These are phyloP conservation scores for Suillus discolor DNA, from an alignment of 768 basidiomycete species.

Conservation along the genomic window DNA sequence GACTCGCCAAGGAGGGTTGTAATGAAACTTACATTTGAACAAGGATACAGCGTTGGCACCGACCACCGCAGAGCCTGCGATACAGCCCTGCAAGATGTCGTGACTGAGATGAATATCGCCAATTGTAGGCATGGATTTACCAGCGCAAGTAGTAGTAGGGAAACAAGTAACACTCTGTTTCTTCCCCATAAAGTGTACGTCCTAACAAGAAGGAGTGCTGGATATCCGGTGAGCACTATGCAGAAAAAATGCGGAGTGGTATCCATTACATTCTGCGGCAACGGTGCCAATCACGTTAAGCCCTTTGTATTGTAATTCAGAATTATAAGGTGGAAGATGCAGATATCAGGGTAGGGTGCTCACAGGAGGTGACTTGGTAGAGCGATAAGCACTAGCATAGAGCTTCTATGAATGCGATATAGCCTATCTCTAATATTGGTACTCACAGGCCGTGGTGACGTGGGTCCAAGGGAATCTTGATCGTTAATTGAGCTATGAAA, in stretches of 20 bases:
- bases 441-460: neutral
- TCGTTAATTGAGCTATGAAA: neutral
- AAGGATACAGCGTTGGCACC: neutral
- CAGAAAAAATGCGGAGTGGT: neutral
- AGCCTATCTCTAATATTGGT: neutral
- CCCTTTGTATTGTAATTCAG: neutral
- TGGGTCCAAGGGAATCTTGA: conserved; percentile 2
- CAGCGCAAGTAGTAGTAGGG: neutral
- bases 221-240: neutral
- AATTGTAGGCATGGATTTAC: neutral
- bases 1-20: neutral
- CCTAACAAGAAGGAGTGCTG: neutral
- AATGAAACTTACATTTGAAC: neutral
- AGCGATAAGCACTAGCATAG: neutral
- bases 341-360: neutral
- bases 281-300: neutral
- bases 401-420: neutral
- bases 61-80: neutral
- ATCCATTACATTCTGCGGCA: conserved; percentile 1
- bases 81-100: neutral
- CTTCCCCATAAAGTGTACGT: conserved; percentile 3
- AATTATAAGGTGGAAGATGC: neutral
- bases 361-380: neutral
- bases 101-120: neutral
- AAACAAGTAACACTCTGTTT: neutral